Evolutionary conservation across 441 rosid genomes (phyloP).

Genomic region (Corymbia calophylla): DNA sequence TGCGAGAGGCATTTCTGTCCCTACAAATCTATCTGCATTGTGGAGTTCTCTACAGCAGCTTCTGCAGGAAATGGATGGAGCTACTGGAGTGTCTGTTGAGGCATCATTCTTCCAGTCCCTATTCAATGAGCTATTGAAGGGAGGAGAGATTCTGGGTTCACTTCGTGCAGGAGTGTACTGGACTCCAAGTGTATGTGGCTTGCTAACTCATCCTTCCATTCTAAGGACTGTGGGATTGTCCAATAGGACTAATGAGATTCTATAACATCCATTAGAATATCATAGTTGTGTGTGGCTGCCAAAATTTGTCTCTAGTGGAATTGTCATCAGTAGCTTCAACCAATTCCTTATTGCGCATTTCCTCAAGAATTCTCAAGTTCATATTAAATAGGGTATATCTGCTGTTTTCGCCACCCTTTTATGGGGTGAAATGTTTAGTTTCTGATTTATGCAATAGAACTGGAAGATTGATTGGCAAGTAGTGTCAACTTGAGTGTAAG

Average conservation of each 20-base stretch:
- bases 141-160: conserved; percentile 83
- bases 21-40: conserved; percentile 60
- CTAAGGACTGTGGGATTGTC: neutral
- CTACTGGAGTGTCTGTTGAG: conserved; percentile 77
- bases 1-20: conserved; percentile 83
- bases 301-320: neutral
- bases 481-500: neutral
- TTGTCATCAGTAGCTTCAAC: neutral
- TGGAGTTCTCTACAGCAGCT: conserved; percentile 81
- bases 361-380: neutral
- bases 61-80: conserved; percentile 89
- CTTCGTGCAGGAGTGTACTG: conserved; percentile 96
- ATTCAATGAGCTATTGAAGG: conserved; percentile 74
- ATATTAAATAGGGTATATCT: neutral
- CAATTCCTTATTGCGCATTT: neutral
- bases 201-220: neutral
- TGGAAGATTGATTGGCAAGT: neutral
- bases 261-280: neutral
- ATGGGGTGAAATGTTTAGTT: neutral
- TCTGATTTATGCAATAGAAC: neutral
- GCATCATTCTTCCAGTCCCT: conserved; percentile 82
- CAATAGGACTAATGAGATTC: neutral
- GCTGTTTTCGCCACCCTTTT: neutral
- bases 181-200: conserved; percentile 80
- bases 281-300: neutral